Evolutionary conservation across 73 alveolate genomes (phyloP).

Genomic region (Stentor roeselii): DNA sequence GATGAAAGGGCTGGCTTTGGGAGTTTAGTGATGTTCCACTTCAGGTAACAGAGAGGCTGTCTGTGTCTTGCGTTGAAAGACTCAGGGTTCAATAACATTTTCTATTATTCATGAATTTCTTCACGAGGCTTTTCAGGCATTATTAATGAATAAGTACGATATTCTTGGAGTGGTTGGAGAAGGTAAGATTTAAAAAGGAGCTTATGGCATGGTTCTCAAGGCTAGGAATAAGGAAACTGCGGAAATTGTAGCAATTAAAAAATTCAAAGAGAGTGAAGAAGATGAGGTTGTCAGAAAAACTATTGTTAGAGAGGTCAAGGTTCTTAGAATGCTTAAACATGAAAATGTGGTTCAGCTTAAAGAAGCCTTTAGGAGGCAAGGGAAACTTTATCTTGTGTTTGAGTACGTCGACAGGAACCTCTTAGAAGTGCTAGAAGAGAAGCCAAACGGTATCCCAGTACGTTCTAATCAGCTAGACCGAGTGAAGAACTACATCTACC

Average conservation of each 20-base stretch:
- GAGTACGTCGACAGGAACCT: conserved; percentile 71
- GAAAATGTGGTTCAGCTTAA: conserved; percentile 74
- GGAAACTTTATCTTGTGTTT: conserved; percentile 66
- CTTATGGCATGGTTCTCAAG: conserved; percentile 63
- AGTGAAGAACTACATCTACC: conserved; percentile 66
- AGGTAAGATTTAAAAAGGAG: conserved; percentile 46
- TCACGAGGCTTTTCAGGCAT: conserved; percentile 26
- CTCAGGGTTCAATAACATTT: too few species aligned
- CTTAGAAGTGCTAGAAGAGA: conserved; percentile 68
- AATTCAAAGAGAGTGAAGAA: conserved; percentile 81
- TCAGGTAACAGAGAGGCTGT: too few species aligned
- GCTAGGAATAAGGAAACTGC: conserved; percentile 64
- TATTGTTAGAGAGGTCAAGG: conserved; percentile 78
- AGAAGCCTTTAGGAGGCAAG: conserved; percentile 78
- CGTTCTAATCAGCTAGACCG: conserved; percentile 55
- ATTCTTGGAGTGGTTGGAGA: conserved; percentile 75
- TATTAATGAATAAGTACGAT: conserved; percentile 77
- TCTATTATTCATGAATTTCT: too few species aligned
- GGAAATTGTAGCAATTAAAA: conserved; percentile 63
- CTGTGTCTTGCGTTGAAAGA: too few species aligned
- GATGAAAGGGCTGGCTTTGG: too few species aligned
- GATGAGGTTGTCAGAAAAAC: conserved; percentile 83
- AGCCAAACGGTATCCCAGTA: conserved; percentile 64
- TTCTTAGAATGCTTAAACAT: conserved; percentile 71
- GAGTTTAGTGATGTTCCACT: too few species aligned